phyloP scores from a whole-genome alignment of 805 yeast genomes.

The Candida coleopterorum region DNA sequence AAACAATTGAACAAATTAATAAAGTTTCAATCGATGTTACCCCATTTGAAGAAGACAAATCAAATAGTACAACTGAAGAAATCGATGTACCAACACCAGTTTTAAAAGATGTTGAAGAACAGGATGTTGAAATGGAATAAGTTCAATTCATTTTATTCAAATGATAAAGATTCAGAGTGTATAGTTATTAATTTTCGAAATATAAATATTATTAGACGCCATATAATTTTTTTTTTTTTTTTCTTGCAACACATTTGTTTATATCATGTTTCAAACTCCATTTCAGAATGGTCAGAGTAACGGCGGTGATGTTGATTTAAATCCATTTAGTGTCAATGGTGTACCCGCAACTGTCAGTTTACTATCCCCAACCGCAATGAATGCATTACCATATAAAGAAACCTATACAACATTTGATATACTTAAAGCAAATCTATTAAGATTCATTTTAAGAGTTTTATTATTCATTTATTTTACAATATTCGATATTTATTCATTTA shows the following conservation, averaged over 20 bases:
- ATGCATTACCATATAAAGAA: slow-evolving; percentile 11
- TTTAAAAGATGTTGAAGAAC: slow-evolving; percentile 10
- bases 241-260: slow-evolving; percentile 1
- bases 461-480: slow-evolving; percentile 6
- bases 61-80: slow-evolving; percentile 14
- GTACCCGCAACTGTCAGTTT: slow-evolving; percentile 14
- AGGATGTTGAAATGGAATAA: slow-evolving; percentile 13
- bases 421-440: slow-evolving; percentile 14
- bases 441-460: slow-evolving; percentile 11
- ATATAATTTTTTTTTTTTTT: neutral
- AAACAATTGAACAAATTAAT: slow-evolving; percentile 14
- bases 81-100: slow-evolving; percentile 9
- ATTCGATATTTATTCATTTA: neutral
- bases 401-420: slow-evolving; percentile 15
- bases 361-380: slow-evolving; percentile 8
- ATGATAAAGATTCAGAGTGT: neutral
- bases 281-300: neutral
- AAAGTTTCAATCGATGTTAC: slow-evolving; percentile 9
- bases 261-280: slow-evolving; percentile 1
- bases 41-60: slow-evolving; percentile 11
- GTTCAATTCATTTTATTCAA: neutral
- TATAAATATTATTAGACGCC: too few species aligned
- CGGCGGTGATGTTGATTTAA: neutral
- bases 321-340: slow-evolving; percentile 3
- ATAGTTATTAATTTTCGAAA: neutral